Conservation (phyloP, 1,139 yeast genomes). For the Taiozyma onychis region DNA sequence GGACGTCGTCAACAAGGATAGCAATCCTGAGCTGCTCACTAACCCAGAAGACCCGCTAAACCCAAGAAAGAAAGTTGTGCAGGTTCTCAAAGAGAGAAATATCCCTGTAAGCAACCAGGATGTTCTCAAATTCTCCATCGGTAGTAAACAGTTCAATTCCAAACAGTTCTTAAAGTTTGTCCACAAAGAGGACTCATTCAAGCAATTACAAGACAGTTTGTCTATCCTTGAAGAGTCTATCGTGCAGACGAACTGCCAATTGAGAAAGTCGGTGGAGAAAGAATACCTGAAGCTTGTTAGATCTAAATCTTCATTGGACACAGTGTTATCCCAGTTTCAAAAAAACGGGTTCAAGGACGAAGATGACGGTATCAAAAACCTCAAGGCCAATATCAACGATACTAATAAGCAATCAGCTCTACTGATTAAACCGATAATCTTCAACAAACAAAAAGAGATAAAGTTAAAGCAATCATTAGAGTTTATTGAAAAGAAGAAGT, state of each 20-base stretch:
- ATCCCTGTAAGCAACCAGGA: slow-evolving; percentile 34
- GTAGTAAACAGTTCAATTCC: slow-evolving; percentile 70
- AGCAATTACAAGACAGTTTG: slow-evolving; percentile 52
- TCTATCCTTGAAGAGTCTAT: slow-evolving; percentile 56
- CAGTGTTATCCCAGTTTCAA: slow-evolving; percentile 47
- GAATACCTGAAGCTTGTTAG: slow-evolving; percentile 74
- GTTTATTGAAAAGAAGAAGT: slow-evolving; percentile 55
- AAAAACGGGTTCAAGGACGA: slow-evolving; percentile 29
- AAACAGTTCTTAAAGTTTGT: slow-evolving; percentile 62
- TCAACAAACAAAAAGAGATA: slow-evolving; percentile 53
- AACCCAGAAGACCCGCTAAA: slow-evolving; percentile 51
- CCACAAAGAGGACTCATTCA: slow-evolving; percentile 66
- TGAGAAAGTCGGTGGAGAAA: slow-evolving; percentile 61
- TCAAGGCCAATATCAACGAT: slow-evolving; percentile 43
- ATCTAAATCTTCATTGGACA: slow-evolving; percentile 64
- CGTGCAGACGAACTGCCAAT: slow-evolving; percentile 56
- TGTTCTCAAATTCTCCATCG: slow-evolving; percentile 53
- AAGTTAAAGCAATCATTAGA: slow-evolving; percentile 56
- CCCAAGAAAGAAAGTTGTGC: slow-evolving; percentile 41
- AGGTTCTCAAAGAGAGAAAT: slow-evolving; percentile 36
- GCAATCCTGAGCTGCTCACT: slow-evolving; percentile 3
- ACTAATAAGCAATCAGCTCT: slow-evolving; percentile 53
- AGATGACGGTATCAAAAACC: slow-evolving; percentile 31
- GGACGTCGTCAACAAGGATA: neutral
- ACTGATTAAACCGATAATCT: slow-evolving; percentile 71